Evolutionary conservation across 78 protist genomes (phyloP).

Genomic region (Monocercomonoides exilis): DNA sequence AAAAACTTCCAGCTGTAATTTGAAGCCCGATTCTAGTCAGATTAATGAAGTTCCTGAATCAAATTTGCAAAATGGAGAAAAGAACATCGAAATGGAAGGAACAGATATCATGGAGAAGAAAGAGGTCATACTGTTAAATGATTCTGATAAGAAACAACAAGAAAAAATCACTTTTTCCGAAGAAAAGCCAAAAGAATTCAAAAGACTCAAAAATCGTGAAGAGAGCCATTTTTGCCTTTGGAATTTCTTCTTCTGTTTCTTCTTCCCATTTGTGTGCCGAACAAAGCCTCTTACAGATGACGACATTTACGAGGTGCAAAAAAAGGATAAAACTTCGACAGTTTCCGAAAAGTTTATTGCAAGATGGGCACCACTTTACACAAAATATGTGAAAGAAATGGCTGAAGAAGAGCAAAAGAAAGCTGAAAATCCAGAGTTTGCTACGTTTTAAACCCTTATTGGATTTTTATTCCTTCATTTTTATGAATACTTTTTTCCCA

Average conservation of each 20-base stretch:
- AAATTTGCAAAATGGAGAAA: too few species aligned
- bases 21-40: too few species aligned
- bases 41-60: too few species aligned
- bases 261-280: background rate
- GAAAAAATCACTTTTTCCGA: too few species aligned
- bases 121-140: too few species aligned
- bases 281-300: background rate
- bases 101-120: too few species aligned
- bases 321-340: background rate
- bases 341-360: background rate
- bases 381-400: background rate
- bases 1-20: too few species aligned
- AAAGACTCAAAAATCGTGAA: background rate
- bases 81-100: too few species aligned
- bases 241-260: background rate
- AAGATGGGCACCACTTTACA: background rate
- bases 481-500: too few species aligned
- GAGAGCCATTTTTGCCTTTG: background rate
- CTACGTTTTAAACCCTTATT: too few species aligned
- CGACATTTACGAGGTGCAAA: background rate
- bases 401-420: background rate
- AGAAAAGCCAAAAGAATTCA: background rate
- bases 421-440: background rate
- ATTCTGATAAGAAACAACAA: too few species aligned
- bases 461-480: too few species aligned